Percentiles rank a stretch among this genome's conserved stretches.
Evolutionary conservation across 31 red algal genomes (phyloP).

Genomic region (Bonnemaisonia californica): DNA sequence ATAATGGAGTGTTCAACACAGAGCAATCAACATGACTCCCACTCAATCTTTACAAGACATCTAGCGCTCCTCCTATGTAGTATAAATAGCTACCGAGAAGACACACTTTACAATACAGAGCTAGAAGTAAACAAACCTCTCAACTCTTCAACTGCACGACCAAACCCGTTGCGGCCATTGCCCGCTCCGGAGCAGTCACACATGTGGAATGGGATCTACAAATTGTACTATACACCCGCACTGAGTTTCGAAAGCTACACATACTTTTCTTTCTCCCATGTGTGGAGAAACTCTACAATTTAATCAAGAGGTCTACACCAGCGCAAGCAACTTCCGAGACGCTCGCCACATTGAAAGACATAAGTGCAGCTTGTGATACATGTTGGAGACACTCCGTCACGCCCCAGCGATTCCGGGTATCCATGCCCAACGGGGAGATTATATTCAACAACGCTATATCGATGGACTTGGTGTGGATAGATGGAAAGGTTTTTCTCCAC

Average conservation of each 20-base stretch:
- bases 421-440: neutral
- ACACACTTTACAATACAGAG: too few species aligned
- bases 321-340: conserved; percentile 1
- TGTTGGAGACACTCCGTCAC: neutral
- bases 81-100: too few species aligned
- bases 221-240: neutral
- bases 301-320: neutral
- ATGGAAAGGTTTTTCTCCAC: neutral
- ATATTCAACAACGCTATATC: conserved; percentile 20
- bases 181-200: too few species aligned
- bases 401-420: conserved; percentile 13
- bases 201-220: neutral
- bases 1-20: too few species aligned
- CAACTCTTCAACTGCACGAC: too few species aligned
- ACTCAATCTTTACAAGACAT: too few species aligned
- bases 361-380: neutral
- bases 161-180: too few species aligned
- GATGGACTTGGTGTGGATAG: conserved; percentile 17
- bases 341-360: neutral
- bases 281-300: conserved; percentile 15
- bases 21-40: too few species aligned
- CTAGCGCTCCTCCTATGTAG: too few species aligned
- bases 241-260: neutral
- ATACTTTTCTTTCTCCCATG: conserved; percentile 16
- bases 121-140: too few species aligned